Base-by-base conservation (phyloP, 2,329 filamentous ascomycete genomes). In the Fulvia fulva region DNA sequence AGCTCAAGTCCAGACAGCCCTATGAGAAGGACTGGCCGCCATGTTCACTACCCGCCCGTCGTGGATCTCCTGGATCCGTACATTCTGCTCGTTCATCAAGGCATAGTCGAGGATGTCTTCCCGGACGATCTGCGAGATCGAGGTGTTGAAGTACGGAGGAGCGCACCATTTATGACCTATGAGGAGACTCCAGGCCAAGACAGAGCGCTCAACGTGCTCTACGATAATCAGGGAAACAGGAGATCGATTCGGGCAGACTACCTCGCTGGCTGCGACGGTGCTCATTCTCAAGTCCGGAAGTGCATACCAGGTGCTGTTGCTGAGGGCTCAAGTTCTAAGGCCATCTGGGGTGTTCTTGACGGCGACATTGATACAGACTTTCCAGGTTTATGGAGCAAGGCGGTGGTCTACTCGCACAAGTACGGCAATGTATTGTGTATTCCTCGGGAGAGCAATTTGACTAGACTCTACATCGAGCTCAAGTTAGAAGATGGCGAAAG, bases 361-460 rank as follows among this genome's bases (percentile, higher is more conserved):
- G 87, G 87, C 64, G 83, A 85, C 69, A 73, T 90, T 9, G 83
- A 87, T 45, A 90, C 87, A 7, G 81, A 89, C 69, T 90, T 90
- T 65, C 87, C 87, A 1, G 87, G 90, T 66, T 82, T 90, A 51
- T 90, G 87, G 86, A 87, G 84, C 71, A 90, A 90, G 74, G 86
- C 86, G 0, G 81, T 88, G 0, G 80, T 89, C 7, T 86, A 87
- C 63, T 87, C 84, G 2, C 83, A 89, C 60, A 79, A 83, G 58
- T 79, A 84, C 46, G 87, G 87, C 2, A 88, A 87, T 0, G 84
- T 90, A 47, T 78, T 90, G n/a, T 87, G 88, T 70, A 87, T 90
- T 54, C 88, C 88, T 4, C 82, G 87, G 41, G 87, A 90, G 71
- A 79, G 86, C 44, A 87, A 88, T 67, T 84, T 90, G 81, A 90